A percentile compares a stretch with the other conserved stretches of the same genome.
phyloP scores from a whole-genome alignment of 441 rosid genomes.

The Codiaeum variegatum region DNA sequence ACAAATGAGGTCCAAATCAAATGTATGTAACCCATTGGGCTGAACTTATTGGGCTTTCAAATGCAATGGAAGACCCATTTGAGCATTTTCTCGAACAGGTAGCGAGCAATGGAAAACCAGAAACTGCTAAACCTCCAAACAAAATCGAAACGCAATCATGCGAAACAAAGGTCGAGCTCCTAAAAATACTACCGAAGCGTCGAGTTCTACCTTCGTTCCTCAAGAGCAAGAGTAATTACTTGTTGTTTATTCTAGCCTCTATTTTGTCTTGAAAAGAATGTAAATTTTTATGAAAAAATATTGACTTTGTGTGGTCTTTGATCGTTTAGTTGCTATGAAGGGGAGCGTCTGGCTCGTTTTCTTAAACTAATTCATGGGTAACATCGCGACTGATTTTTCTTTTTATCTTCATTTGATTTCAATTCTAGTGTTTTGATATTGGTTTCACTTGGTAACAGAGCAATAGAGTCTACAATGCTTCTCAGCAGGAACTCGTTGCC shows the following conservation, averaged over 20 bases:
- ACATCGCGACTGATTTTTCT: conserved; percentile 3
- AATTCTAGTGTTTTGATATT: not conserved
- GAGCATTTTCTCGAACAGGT: conserved; percentile 4
- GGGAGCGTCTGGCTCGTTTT: conserved; percentile 53
- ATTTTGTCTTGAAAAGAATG: not conserved
- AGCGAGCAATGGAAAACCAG: not conserved
- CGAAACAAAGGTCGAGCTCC: conserved; percentile 21
- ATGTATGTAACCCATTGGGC: not conserved
- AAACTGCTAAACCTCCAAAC: not conserved
- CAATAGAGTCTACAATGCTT: conserved; percentile 46
- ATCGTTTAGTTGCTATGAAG: conserved; percentile 48
- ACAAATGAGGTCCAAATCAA: not conserved
- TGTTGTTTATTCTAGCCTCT: not conserved
- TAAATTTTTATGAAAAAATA: not conserved
- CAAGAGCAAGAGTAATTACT: conserved; percentile 30
- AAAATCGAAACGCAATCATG: conserved; percentile 13
- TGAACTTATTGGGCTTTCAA: not conserved
- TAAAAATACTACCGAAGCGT: conserved; percentile 3
- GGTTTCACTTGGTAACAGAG: conserved; percentile 37
- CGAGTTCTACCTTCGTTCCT: conserved; percentile 16
- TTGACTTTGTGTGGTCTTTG: not conserved
- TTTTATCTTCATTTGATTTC: not conserved
- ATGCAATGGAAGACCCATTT: not conserved
- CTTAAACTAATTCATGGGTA: conserved; percentile 61
- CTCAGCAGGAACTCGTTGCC: conserved; percentile 55